Base-by-base conservation (phyloP, 768 basidiomycete species). In the Serendipita indica region DNA sequence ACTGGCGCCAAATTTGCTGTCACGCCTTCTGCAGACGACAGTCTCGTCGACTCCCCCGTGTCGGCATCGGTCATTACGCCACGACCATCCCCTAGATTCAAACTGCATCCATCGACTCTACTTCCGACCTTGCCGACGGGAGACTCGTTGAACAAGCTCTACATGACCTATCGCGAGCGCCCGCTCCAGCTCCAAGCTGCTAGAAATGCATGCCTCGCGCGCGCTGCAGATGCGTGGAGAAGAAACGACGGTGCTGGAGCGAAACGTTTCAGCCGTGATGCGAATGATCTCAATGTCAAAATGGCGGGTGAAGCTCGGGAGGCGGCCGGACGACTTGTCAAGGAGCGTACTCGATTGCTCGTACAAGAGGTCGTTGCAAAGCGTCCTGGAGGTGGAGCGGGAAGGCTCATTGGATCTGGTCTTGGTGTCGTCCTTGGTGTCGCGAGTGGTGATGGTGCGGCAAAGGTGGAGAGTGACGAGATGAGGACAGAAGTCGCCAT, bases 221-320 rank as follows among this genome's bases (percentile, higher is more conserved):
- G 91, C 41, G 96, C 96, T 12, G 94, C 96, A 2, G 92, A 96
- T 65, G 91, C 93, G 2, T 99, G 91, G 89, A 78, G 89, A 58
- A 78, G 90, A 1, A 93, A 94, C 1, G 96, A 99, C 64, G 94
- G 94, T 2, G 91, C 93, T 0, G 86, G 88, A 0, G 96, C 96
- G 34, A 96, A 97, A 71, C 76, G 90, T 46, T 98, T 94, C 72
- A 89, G 86, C 62, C 75, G 89, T 39, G 93, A 98, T 66, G 96
- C 92, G 1, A 89, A 94, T 64, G 90, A 94, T 39, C 72, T 96
- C 60, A 98, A 98, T 65, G 81, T 80, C 39, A 87, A 88, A 70
- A 96, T 99, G 89, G 75, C 80, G 39, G 73, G 71, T 25, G 96
- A 97, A 73, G 89, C 91, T 77, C 77, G 79, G 6, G 78, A 80